Evolutionary conservation across 768 basidiomycete genomes (phyloP).

Genomic region (Leccinum barrowsii): DNA sequence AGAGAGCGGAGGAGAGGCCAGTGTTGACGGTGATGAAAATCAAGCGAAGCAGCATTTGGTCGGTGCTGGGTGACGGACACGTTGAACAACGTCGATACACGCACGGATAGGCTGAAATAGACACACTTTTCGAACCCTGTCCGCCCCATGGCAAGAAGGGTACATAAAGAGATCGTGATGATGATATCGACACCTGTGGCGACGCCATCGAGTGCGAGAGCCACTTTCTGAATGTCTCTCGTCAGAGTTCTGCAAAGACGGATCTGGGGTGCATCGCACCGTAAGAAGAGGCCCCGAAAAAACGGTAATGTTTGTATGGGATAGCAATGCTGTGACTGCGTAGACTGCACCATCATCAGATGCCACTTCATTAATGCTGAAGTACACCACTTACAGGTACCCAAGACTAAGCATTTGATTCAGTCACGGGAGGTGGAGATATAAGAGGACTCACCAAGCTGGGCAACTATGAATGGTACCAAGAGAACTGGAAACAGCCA

Average conservation of each 20-base stretch:
- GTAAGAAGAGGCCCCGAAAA: slow-evolving; percentile 19
- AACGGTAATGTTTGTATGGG: slow-evolving; percentile 13
- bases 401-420: slow-evolving; percentile 13
- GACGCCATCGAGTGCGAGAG: slow-evolving; percentile 10
- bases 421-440: background rate
- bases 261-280: slow-evolving; percentile 4
- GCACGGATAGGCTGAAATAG: background rate
- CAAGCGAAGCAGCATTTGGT: slow-evolving; percentile 22
- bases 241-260: slow-evolving; percentile 1
- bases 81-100: background rate
- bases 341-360: slow-evolving; percentile 17
- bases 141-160: slow-evolving; percentile 23
- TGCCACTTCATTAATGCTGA: background rate
- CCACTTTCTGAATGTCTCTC: slow-evolving; percentile 9
- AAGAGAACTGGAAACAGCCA: slow-evolving; percentile 19
- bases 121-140: slow-evolving; percentile 22
- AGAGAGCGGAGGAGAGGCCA: slow-evolving; percentile 22
- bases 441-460: slow-evolving; percentile 10
- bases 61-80: slow-evolving; percentile 16
- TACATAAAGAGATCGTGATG: slow-evolving; percentile 21
- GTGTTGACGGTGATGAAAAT: slow-evolving; percentile 26
- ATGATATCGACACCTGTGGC: slow-evolving; percentile 16
- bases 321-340: slow-evolving; percentile 9
- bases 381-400: slow-evolving; percentile 6
- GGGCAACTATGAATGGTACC: slow-evolving; percentile 17